A percentile compares a stretch with the other conserved stretches of the same genome.
Conservation (phyloP, 352 stramenopile species). For the Aphanomyces astaci region DNA sequence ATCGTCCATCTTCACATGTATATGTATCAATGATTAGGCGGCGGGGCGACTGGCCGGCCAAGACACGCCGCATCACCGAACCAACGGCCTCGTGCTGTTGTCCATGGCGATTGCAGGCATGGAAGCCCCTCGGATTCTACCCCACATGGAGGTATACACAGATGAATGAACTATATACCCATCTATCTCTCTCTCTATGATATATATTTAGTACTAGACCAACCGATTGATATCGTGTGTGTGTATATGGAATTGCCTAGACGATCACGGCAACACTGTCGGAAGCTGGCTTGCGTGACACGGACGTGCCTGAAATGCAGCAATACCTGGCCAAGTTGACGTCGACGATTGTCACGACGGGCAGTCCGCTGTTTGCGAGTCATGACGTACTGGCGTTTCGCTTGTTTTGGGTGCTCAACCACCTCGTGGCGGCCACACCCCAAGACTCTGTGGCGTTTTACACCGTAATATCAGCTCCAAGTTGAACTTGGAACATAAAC, state of each 20-base stretch:
- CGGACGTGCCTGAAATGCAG: conserved; percentile 61
- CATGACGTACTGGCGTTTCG: conserved; percentile 52
- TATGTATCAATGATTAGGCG: conserved; percentile 26
- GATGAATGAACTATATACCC: neutral
- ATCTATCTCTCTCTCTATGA: no score
- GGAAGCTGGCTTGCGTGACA: conserved; percentile 56
- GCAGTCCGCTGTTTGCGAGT: conserved; percentile 32
- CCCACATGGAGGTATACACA: conserved; percentile 43
- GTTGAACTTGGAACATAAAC: neutral
- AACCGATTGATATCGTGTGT: neutral
- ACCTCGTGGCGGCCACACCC: conserved; percentile 50
- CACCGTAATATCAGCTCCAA: conserved; percentile 31
- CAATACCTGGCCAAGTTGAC: conserved; percentile 42
- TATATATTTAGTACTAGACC: neutral
- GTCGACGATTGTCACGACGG: conserved; percentile 50
- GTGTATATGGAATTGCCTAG: conserved; percentile 25
- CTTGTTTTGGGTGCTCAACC: conserved; percentile 74
- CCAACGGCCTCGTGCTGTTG: conserved; percentile 65
- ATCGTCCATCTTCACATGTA: no score
- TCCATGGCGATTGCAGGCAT: conserved; percentile 79
- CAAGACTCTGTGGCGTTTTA: conserved; percentile 45
- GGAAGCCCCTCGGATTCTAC: conserved; percentile 42
- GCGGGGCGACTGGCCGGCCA: conserved; percentile 54
- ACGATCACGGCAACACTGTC: conserved; percentile 66
- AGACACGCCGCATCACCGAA: conserved; percentile 70